Evolutionary conservation across 169 alveolate genomes (phyloP), one percentile per base, ranked within the genome.

Genomic region (Haemoproteus tartakovskyi): DNA sequence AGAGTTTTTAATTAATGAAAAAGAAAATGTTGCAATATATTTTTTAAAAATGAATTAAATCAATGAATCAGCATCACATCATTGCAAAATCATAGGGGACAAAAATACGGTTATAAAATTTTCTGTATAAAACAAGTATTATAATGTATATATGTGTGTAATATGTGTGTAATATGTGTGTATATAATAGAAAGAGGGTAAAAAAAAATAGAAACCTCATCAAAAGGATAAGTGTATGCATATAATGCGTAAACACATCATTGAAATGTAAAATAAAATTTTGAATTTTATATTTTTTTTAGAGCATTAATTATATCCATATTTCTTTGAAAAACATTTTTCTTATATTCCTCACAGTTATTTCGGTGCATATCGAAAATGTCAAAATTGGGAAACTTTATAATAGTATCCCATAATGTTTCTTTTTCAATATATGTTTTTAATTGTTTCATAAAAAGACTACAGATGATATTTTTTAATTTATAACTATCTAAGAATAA

Each of bases 401-500:
- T 38, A 24, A 74, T 74, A 38, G 27, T 36, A 45, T 74, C 37
- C 62, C 74, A 74, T 57, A 74, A 22, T 21, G 22, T 22, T 19
- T 74, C 78, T 60, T 59, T 59, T 19, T 33, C 14, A 14, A 74
- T 46, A 27, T 48, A 29, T 21, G 54, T 74, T 18, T 74, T 74
- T 56, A 74, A 56, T 36, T 48, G 84, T 29, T 60, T 74, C 27
- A 74, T 56, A 52, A 74, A 74, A 22, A 74, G 22, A n/a, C 30
- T 19, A 48, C 52, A 74, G 18, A 74, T 56, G 46, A 74, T 45
- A 27, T 51, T 57, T 74, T 56, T 74, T 48, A 74, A 74, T 56
- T 74, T 74, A 50, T 74, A 56, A 12, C 84, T 74, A 43, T 74
- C 62, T 38, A 74, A 21, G 41, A 74, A 74, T 50, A 36, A 33